A percentile compares a stretch with the other conserved stretches of the same genome.
Conservation (phyloP, 345 rosid genomes). For the Mallotus nudiflorus region DNA sequence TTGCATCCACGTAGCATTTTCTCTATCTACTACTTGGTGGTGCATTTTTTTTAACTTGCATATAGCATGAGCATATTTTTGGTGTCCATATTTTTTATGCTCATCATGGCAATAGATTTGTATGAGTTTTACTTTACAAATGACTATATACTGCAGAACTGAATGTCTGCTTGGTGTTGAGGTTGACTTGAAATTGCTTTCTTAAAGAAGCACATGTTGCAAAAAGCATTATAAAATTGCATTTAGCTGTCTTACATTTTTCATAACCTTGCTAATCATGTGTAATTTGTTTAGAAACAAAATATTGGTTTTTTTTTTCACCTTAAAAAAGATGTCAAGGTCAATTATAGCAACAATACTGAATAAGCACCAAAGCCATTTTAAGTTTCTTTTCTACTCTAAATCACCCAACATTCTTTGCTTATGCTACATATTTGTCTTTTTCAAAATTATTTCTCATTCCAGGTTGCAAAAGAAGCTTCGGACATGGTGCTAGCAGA, state of each 20-base stretch:
- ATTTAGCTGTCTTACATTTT: neutral
- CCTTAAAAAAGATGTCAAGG: neutral
- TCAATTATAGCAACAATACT: neutral
- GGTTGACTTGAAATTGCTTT: neutral
- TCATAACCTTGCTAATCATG: neutral
- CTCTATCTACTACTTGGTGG: neutral
- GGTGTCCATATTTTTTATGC: neutral
- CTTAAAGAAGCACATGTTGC: neutral
- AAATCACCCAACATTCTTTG: neutral
- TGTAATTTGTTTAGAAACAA: neutral
- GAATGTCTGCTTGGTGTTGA: neutral
- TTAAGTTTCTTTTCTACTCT: neutral
- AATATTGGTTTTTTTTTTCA: too few relatives aligned
- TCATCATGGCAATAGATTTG: neutral
- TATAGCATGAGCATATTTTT: neutral
- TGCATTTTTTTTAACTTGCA: neutral
- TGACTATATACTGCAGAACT: neutral
- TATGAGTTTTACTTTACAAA: neutral
- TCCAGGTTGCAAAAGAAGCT: conserved; percentile 97
- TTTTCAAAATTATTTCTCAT: neutral
- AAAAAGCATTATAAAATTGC: neutral
- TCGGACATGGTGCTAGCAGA: conserved; percentile 98
- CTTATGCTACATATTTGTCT: neutral
- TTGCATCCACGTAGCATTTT: neutral
- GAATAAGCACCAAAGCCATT: neutral